Conservation (phyloP, 2,329 filamentous ascomycete genomes). For the Septoria petroselini region DNA sequence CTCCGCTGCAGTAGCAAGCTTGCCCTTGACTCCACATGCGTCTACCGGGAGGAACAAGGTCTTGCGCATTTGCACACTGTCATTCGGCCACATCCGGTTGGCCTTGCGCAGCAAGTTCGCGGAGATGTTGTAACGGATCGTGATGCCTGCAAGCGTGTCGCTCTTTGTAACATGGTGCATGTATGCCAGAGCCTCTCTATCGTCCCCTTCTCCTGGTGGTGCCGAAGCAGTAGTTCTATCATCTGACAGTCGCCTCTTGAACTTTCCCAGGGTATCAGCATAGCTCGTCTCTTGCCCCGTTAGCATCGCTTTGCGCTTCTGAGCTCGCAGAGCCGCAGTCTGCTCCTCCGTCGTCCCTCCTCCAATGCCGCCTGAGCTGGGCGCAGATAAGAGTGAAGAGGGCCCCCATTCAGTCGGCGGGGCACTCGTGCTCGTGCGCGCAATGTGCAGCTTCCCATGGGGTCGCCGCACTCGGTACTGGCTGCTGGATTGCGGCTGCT, state of each 20-base stretch:
- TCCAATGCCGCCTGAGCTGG: constrained; percentile 42
- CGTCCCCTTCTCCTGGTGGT: constrained; percentile 56
- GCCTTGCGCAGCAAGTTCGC: constrained; percentile 78
- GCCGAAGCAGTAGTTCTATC: constrained; percentile 52
- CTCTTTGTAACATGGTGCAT: constrained; percentile 77
- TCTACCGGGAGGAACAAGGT: constrained; percentile 83
- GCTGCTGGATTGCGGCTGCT: constrained; percentile 15
- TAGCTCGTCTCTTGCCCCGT: constrained; percentile 40
- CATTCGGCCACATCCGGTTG: constrained; percentile 92
- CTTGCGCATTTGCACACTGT: constrained; percentile 80
- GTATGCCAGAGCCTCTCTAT: constrained; percentile 79
- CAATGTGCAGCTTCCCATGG: constrained; percentile 21
- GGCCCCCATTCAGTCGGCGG: constrained; percentile 51
- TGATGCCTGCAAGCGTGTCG: constrained; percentile 88
- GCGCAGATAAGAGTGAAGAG: constrained; percentile 35
- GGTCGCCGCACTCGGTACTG: constrained; percentile 36
- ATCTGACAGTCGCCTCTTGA: constrained; percentile 68
- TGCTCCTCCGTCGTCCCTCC: constrained; percentile 47
- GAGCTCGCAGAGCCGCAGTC: constrained; percentile 47
- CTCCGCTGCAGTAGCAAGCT: constrained; percentile 45
- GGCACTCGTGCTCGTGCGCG: constrained; percentile 36
- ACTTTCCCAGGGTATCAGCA: constrained; percentile 46
- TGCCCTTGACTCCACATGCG: constrained; percentile 78
- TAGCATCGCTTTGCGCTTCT: constrained; percentile 51
- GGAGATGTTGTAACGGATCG: constrained; percentile 84